These are phyloP conservation scores for Sisymbrium irio DNA, from an alignment of 345 rosid genomes.

Conservation along the genomic window DNA sequence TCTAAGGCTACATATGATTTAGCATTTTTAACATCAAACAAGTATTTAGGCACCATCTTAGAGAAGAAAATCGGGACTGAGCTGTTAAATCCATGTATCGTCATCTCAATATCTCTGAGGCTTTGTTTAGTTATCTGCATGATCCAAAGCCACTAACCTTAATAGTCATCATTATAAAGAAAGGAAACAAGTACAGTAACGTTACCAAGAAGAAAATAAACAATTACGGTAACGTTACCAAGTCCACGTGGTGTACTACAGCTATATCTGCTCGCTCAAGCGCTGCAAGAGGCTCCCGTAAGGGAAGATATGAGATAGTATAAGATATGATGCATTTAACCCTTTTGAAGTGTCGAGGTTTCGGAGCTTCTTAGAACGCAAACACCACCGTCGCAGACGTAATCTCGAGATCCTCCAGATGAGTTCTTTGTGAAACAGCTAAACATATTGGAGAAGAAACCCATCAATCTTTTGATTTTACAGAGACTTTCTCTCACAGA, in stretches of 20 bases:
- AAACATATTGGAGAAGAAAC: constrained; percentile 26
- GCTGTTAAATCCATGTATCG: constrained; percentile 46
- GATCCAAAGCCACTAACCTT: constrained; percentile 22
- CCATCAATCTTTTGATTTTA: constrained; percentile 8
- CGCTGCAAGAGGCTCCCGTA: constrained; percentile 72
- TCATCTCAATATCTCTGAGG: constrained; percentile 45
- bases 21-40: constrained; percentile 49
- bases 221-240: constrained; percentile 40
- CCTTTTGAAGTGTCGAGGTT: constrained; percentile 3
- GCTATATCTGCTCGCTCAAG: constrained; percentile 61
- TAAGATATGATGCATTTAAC: constrained; percentile 23
- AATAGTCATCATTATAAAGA: constrained; percentile 2
- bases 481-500: background rate
- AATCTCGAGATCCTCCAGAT: constrained; percentile 23
- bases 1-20: constrained; percentile 39
- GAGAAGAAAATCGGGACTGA: constrained; percentile 56
- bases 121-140: constrained; percentile 49
- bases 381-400: constrained; percentile 30
- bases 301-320: constrained; percentile 40
- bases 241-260: constrained; percentile 62
- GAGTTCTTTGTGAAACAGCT: constrained; percentile 25
- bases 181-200: background rate
- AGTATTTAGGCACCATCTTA: constrained; percentile 55
- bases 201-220: background rate
- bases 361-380: constrained; percentile 30